Evolutionary conservation across 1,284 basidiomycete species (phyloP).

Genomic region (Ustilago vetiveriae): DNA sequence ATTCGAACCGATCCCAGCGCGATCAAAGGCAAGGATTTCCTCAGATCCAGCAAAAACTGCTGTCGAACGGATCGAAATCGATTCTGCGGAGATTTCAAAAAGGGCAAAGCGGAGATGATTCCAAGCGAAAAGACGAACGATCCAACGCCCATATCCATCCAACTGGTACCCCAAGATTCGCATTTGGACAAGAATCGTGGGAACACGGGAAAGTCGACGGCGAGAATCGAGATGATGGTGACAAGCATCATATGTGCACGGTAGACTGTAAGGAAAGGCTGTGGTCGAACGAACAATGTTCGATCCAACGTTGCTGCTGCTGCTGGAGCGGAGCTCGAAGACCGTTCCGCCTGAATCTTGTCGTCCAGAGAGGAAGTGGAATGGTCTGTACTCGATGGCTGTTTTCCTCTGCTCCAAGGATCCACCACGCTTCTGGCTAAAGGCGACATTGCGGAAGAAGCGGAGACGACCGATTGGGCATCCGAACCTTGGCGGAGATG

Average conservation of each 20-base stretch:
- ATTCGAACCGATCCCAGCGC: conserved; percentile 81
- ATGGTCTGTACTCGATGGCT: not conserved
- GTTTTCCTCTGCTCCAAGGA: conserved; percentile 13
- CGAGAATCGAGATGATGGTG: conserved; percentile 88
- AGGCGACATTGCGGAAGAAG: conserved; percentile 37
- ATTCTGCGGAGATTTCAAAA: conserved; percentile 65
- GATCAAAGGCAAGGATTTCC: conserved; percentile 77
- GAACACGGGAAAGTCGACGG: conserved; percentile 92
- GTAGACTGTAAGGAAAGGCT: conserved; percentile 81
- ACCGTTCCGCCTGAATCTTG: too few relatives aligned
- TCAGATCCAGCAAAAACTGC: conserved; percentile 67
- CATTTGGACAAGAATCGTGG: conserved; percentile 89
- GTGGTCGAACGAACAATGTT: conserved; percentile 22
- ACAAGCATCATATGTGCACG: conserved; percentile 94
- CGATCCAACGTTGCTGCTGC: not conserved
- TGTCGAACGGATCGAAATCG: conserved; percentile 25
- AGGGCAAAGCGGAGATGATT: conserved; percentile 81
- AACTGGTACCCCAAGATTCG: conserved; percentile 89
- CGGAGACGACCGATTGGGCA: conserved; percentile 23
- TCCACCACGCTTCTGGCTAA: conserved; percentile 38
- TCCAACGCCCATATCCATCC: conserved; percentile 97
- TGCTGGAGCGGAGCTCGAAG: too few relatives aligned
- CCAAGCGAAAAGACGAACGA: conserved; percentile 96
- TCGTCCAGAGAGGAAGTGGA: not conserved
- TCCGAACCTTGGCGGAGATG: conserved; percentile 35